Conservation (phyloP, 768 basidiomycete genomes). For the Mycena kentingensis region DNA sequence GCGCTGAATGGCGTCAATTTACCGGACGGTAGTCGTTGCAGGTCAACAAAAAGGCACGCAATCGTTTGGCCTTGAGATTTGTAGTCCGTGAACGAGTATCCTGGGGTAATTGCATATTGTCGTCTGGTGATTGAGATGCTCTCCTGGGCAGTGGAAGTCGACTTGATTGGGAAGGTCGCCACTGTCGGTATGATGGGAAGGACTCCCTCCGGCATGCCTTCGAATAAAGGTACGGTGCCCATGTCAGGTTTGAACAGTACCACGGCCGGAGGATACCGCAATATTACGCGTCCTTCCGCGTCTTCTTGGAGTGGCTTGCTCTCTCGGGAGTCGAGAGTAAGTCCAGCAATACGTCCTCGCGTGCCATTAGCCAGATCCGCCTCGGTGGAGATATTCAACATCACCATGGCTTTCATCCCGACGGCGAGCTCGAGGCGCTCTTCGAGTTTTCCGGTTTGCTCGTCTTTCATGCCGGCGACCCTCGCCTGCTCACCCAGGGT, state of each 20-base stretch:
- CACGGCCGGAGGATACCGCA: neutral
- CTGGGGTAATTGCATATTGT: neutral
- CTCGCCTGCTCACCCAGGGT: neutral
- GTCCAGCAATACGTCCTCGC: neutral
- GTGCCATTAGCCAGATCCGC: conserved; percentile 10
- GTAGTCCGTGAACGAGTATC: neutral
- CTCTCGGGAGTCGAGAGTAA: neutral
- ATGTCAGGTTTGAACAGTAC: neutral
- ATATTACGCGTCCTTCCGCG: neutral
- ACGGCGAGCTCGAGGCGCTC: neutral
- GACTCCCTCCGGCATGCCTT: neutral
- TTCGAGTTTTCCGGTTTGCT: neutral
- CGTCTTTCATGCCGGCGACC: neutral
- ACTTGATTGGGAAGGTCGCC: neutral
- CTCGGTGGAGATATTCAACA: conserved; percentile 4
- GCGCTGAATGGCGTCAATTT: neutral
- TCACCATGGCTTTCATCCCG: conserved; percentile 10
- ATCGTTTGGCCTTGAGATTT: neutral
- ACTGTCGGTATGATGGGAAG: neutral
- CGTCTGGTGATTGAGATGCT: neutral
- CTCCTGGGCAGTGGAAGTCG: too few relatives aligned
- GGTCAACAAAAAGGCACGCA: neutral
- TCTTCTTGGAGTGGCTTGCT: neutral
- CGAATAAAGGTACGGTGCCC: neutral
- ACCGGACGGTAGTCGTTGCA: neutral